phyloP scores from a whole-genome alignment of 2,329 filamentous ascomycete genomes.

The Alternaria longipes region DNA sequence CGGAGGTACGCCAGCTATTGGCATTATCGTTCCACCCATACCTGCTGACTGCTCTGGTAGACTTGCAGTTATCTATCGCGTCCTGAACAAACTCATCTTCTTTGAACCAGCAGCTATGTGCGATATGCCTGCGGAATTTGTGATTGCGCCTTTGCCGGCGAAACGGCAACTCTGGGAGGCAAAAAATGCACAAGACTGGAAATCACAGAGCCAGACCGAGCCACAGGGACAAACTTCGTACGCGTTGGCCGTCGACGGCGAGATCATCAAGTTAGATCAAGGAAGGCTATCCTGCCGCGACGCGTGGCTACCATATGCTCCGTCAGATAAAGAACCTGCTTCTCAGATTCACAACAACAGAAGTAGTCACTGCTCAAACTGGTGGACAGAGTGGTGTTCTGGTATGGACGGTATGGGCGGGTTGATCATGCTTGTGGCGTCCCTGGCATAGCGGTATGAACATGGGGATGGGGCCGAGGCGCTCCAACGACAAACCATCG shows the following conservation, averaged over 20 bases:
- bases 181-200: slow-evolving; percentile 48
- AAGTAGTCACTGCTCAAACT: slow-evolving; percentile 15
- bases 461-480: too few relatives aligned
- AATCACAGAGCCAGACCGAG: slow-evolving; percentile 30
- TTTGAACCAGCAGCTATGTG: slow-evolving; percentile 55
- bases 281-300: slow-evolving; percentile 33
- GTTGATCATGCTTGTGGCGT: slow-evolving; percentile 59
- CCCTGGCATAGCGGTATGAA: slow-evolving; percentile 20
- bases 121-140: slow-evolving; percentile 44
- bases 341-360: background rate
- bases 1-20: slow-evolving; percentile 39
- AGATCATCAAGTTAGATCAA: slow-evolving; percentile 45
- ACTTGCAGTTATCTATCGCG: slow-evolving; percentile 52
- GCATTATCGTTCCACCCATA: background rate
- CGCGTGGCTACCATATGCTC: slow-evolving; percentile 7
- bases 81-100: slow-evolving; percentile 56
- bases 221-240: slow-evolving; percentile 28
- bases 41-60: slow-evolving; percentile 29
- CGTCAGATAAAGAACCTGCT: slow-evolving; percentile 1
- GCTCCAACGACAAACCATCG: background rate
- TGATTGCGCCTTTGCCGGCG: slow-evolving; percentile 56
- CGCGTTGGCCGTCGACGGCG: slow-evolving; percentile 45
- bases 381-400: slow-evolving; percentile 58
- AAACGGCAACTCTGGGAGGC: slow-evolving; percentile 59
- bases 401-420: slow-evolving; percentile 58